A percentile compares a stretch with the other conserved stretches of the same genome.
Conservation (phyloP, 202 grass and related monocot species). For the Tripidium arundinaceum region DNA sequence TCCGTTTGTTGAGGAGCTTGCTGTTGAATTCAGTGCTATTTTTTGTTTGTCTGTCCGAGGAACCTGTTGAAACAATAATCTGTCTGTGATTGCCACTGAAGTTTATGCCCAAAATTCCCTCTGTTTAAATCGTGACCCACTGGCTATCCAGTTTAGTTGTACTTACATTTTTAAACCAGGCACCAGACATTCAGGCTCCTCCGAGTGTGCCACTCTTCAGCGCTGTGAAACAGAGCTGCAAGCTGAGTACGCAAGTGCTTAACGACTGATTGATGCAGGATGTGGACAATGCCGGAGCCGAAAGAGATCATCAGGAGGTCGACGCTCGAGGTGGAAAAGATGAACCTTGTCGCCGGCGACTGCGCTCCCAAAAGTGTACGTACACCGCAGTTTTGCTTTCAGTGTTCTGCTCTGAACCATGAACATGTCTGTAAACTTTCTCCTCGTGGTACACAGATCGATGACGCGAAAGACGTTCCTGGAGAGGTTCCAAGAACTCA, state of each 20-base stretch:
- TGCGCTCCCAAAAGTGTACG: constrained; percentile 67
- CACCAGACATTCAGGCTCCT: not conserved
- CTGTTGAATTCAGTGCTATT: not conserved
- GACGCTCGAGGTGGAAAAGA: constrained; percentile 43
- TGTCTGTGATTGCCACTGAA: not conserved
- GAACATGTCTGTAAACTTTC: not conserved
- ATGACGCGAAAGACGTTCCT: constrained; percentile 33
- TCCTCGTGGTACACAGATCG: constrained; percentile 19
- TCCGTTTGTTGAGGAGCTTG: not conserved
- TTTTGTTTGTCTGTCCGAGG: not conserved
- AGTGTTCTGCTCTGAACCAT: not conserved
- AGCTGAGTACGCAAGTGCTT: not conserved
- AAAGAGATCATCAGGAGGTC: constrained; percentile 68
- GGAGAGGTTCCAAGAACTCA: constrained; percentile 51
- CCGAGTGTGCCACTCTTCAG: not conserved
- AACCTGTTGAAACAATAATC: too few species aligned
- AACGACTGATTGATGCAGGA: constrained; percentile 33
- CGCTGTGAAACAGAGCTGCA: not conserved
- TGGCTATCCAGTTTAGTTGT: too few species aligned
- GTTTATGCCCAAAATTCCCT: not conserved
- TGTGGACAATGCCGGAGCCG: constrained; percentile 91
- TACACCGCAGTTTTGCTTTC: not conserved
- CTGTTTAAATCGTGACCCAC: not conserved
- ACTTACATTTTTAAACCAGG: not conserved
- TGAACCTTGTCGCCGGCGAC: constrained; percentile 52